phyloP scores from a whole-genome alignment of 257 asterid genomes.

The Apocynum venetum region DNA sequence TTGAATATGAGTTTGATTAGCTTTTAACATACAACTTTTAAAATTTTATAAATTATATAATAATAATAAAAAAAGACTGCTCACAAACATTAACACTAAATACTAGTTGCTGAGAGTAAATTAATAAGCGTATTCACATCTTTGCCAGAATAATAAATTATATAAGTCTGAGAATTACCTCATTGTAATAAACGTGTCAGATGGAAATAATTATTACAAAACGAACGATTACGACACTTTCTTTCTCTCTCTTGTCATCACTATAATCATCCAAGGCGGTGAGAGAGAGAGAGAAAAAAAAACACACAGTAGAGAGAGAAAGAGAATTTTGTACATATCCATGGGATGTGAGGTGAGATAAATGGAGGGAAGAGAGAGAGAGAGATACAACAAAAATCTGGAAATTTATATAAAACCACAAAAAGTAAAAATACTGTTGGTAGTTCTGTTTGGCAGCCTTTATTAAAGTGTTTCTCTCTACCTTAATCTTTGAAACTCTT shows the following conservation, averaged over 20 bases:
- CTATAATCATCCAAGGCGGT: not conserved
- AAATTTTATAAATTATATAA: too few species aligned
- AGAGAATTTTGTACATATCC: slow-evolving; percentile 7
- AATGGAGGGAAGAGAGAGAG: not conserved
- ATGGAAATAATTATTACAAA: not conserved
- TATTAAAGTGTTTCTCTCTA: not conserved
- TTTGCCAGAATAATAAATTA: not conserved
- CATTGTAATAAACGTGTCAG: not conserved
- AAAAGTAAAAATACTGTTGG: not conserved
- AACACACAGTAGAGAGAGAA: not conserved
- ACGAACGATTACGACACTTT: not conserved
- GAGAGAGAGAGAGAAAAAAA: not conserved
- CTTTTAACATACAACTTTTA: too few species aligned
- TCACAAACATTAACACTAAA: too few species aligned
- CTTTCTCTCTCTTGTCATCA: not conserved
- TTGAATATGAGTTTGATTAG: too few species aligned
- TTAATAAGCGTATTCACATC: not conserved
- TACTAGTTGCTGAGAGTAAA: too few species aligned
- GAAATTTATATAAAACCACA: not conserved
- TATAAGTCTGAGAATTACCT: not conserved
- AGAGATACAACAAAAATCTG: not conserved
- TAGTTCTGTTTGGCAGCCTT: slow-evolving; percentile 4
- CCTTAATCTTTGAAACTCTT: not conserved
- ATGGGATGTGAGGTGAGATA: not conserved
- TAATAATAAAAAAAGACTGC: too few species aligned